Base-by-base conservation (phyloP, 371 early-diverging fungal species). In the Entomophthora muscae region DNA sequence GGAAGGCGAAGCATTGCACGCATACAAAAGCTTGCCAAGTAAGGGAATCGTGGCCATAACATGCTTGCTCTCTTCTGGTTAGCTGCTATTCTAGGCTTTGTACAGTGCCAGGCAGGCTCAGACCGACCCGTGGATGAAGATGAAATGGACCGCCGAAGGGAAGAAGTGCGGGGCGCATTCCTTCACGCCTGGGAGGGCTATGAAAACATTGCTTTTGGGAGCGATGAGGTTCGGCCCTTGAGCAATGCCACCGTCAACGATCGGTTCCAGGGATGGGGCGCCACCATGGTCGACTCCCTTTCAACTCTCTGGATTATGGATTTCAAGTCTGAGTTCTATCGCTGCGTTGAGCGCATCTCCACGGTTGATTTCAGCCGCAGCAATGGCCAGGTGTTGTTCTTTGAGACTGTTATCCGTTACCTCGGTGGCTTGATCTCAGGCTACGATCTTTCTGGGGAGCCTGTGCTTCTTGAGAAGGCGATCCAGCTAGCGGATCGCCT, bases 251-350 rank as follows among this genome's bases (percentile, higher is more conserved):
- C 24, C 83, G 85, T 69, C 81, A 52, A 42, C 27, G 60, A 62
- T 29, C 62, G 53, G 1, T 53, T 53, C 26, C 53, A 80, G 28
- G 88, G 78, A 65, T 80, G 84, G 85, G 69, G 84, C 66, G 78
- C 77, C 3, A 90, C 89, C 0, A 71, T 90, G 68, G 74, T 93
- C 23, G 95, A 95, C 68, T 67, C 87, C 21, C 74, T 95, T 22
- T 89, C 89, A 64, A 91, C 93, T 0, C 68, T 90, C 57, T 71
- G 73, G 28, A 72, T 95, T 28, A 85, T 93, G 88, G 87, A 79
- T 13, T 68, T 89, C 61, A 67, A 74, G 17, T 75, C 80, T 1
- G 28, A 31, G 17, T 65, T 59, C 1, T 27, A 17, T 7, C 60
- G 67, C 65, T 73, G 83, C 0, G 71, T 89, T 63, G 85, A 89